These are phyloP conservation scores for Arachis hypogaea DNA, from an alignment of 306 rosid species.

Conservation along the genomic window DNA sequence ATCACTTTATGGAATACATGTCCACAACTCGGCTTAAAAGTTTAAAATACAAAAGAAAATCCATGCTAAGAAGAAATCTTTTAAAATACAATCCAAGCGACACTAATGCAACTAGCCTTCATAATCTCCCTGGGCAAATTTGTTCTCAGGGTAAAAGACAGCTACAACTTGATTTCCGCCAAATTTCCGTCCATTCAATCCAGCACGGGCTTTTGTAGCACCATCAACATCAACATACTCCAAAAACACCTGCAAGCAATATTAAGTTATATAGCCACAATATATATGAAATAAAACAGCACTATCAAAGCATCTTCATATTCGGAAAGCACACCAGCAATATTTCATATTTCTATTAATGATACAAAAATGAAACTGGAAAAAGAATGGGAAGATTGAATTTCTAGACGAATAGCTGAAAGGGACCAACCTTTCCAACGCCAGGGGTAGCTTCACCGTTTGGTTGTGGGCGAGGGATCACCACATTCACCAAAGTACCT, in stretches of 20 bases:
- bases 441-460: conserved; percentile 69
- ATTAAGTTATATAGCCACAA: neutral
- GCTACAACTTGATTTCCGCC: conserved; percentile 88
- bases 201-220: conserved; percentile 81
- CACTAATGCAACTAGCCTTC: conserved; percentile 54
- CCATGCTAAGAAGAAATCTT: conserved; percentile 33
- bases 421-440: conserved; percentile 75
- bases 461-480: conserved; percentile 83
- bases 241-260: conserved; percentile 70
- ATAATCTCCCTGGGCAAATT: conserved; percentile 83
- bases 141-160: conserved; percentile 78
- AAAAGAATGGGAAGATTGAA: neutral
- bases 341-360: conserved; percentile 7
- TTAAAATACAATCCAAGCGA: conserved; percentile 27
- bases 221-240: conserved; percentile 88
- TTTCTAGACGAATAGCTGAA: conserved; percentile 4
- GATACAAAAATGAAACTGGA: neutral
- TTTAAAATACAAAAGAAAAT: conserved; percentile 26
- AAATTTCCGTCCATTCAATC: conserved; percentile 85
- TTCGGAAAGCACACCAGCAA: neutral
- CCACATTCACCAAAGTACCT: conserved; percentile 79
- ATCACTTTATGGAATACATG: conserved; percentile 21
- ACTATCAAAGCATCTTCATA: neutral
- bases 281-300: neutral
- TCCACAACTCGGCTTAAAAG: conserved; percentile 28